Evolutionary conservation across 2,329 filamentous ascomycete species (phyloP), one percentile per base, ranked within the genome.

Genomic region (Apiospora koreana): DNA sequence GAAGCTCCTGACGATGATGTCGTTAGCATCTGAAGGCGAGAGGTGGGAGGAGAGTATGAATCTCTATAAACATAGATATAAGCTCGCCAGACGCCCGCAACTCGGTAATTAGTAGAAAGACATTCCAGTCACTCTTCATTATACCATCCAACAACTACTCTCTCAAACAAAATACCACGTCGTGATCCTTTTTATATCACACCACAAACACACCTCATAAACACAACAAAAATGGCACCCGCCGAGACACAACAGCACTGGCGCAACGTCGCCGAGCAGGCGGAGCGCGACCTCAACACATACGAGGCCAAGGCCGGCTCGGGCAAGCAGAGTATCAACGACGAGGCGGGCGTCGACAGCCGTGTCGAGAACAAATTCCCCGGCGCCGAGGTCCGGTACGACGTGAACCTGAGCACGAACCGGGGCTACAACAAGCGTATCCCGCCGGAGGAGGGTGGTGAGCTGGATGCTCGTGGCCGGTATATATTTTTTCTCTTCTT

Each of bases 251-350:
- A 62, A 38, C 77, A 82, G 41, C 79, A 83, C 71, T 81, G 84
- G 69, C 80, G 81, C 71, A 75, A 82, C 68, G 83, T 86, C 69
- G 81, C 85, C 69, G 77, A 81, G 43, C 76, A 84, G 74, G 84
- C 85, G 62, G 84, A 87, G 79, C 76, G 76, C 68, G 83, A 86
- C 73, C 80, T 86, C 69, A 86, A 86, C 80, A 82, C 79, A 16
- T 84, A 85, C 75, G 80, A 84, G 73, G 77, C 83, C 73, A 86
- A 86, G 78, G 85, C 84, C 1, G 84, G 85, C 68, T 8, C 8
- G 1, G 80, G 80, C 65, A 83, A 80, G 70, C 75, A 77, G 3
- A 78, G 83, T 7, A 78, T 78, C 5, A 78, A 77, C 23, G 83
- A 85, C 28, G 80, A 84, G 9, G 79, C 81, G 3, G 84, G 83